These are phyloP conservation scores for Thalassiosira gravida DNA, from an alignment of 352 stramenopile genomes.

Conservation along the genomic window DNA sequence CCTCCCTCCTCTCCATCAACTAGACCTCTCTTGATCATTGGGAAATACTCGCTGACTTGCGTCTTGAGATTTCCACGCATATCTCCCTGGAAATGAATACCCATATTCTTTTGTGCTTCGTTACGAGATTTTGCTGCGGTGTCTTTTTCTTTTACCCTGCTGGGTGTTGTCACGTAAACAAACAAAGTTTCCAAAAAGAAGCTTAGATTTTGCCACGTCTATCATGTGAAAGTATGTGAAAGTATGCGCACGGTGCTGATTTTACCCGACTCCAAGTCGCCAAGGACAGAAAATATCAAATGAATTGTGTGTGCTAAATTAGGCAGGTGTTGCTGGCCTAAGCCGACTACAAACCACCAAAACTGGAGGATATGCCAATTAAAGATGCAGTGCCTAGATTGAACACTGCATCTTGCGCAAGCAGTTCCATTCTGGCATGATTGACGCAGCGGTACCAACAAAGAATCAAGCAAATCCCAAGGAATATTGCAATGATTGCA, in stretches of 20 bases:
- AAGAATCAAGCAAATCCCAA: slow-evolving; percentile 40
- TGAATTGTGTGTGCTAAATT: slow-evolving; percentile 12
- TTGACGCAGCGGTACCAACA: slow-evolving; percentile 30
- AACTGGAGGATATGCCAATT: slow-evolving; percentile 16
- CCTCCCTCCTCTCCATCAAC: slow-evolving; percentile 59
- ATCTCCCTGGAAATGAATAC: neutral
- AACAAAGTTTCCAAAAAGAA: slow-evolving; percentile 7
- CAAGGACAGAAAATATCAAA: slow-evolving; percentile 14
- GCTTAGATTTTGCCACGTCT: slow-evolving; percentile 36
- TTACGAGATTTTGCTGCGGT: slow-evolving; percentile 1
- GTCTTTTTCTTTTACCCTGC: slow-evolving; percentile 12
- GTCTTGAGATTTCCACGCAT: slow-evolving; percentile 19
- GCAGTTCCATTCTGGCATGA: slow-evolving; percentile 34
- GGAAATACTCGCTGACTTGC: slow-evolving; percentile 77
- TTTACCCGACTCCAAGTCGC: slow-evolving; percentile 34
- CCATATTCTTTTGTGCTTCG: neutral
- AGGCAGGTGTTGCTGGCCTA: slow-evolving; percentile 4
- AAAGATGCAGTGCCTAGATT: slow-evolving; percentile 5
- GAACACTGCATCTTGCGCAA: slow-evolving; percentile 30
- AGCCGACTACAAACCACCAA: slow-evolving; percentile 24
- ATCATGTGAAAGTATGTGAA: slow-evolving; percentile 32
- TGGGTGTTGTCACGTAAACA: slow-evolving; percentile 10
- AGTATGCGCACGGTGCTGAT: slow-evolving; percentile 26
- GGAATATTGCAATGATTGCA: slow-evolving; percentile 39
- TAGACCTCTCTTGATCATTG: slow-evolving; percentile 80